Percentiles rank a stretch among this genome's conserved stretches.
These are phyloP conservation scores for Exophiala bonariae DNA, from an alignment of 2,329 filamentous ascomycete species.

Conservation along the genomic window DNA sequence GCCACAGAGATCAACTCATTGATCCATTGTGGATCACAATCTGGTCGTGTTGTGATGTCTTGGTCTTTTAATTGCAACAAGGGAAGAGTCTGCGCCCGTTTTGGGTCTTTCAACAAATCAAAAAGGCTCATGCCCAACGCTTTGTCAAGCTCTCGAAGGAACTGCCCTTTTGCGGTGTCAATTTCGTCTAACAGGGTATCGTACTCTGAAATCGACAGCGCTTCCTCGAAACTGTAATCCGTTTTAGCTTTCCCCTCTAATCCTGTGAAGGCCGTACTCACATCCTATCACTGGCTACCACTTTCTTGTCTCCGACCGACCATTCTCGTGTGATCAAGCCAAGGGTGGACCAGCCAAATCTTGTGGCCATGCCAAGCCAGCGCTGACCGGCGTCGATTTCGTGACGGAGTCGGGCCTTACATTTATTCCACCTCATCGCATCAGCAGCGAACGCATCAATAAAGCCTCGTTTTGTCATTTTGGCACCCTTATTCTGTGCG, in stretches of 20 bases:
- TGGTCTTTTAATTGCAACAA: too few species aligned
- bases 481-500: background rate
- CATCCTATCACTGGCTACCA: slow-evolving; percentile 1
- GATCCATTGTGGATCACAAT: too few species aligned
- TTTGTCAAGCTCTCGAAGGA: too few species aligned
- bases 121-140: too few species aligned
- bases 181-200: background rate
- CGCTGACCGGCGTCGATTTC: slow-evolving; percentile 3
- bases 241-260: background rate
- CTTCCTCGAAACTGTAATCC: background rate
- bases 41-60: too few species aligned
- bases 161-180: too few species aligned
- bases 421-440: background rate
- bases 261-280: background rate
- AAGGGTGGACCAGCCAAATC: slow-evolving; percentile 1
- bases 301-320: background rate
- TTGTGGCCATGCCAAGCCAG: background rate
- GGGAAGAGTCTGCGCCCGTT: too few species aligned
- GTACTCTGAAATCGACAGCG: too few species aligned
- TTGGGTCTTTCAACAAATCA: too few species aligned
- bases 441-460: background rate
- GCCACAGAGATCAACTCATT: too few species aligned
- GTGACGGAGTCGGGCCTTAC: background rate
- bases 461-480: background rate
- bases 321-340: slow-evolving; percentile 1